phyloP scores from a whole-genome alignment of 495 filamentous ascomycete species.

The Chaetomium fimeti region DNA sequence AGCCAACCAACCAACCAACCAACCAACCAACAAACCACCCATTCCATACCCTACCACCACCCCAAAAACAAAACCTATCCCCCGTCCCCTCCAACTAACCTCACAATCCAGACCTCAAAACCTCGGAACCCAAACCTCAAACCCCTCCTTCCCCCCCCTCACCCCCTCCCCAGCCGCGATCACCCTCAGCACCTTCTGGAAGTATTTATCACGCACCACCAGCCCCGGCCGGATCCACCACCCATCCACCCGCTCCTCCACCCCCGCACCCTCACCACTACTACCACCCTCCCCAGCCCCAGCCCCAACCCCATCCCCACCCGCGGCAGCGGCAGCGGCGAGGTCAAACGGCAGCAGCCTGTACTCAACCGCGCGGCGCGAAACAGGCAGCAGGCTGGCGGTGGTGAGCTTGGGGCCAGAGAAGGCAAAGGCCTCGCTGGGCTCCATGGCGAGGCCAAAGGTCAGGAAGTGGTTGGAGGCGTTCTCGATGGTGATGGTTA shows the following conservation, averaged over 20 bases:
- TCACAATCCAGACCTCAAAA: constrained; percentile 62
- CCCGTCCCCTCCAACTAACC: constrained; percentile 1
- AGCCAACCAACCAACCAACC: too few relatives aligned
- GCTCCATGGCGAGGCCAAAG: constrained; percentile 88
- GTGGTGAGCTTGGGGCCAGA: constrained; percentile 78
- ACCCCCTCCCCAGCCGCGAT: constrained; percentile 66
- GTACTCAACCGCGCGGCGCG: constrained; percentile 66
- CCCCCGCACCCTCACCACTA: not conserved
- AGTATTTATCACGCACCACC: constrained; percentile 81
- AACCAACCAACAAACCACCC: too few relatives aligned
- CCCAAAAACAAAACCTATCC: not conserved
- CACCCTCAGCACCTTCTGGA: constrained; percentile 79
- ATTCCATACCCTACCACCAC: too few relatives aligned
- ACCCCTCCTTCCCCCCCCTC: constrained; percentile 68
- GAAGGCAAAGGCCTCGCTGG: constrained; percentile 89
- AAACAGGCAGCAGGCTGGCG: constrained; percentile 75
- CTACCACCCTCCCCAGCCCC: not conserved
- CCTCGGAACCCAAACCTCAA: constrained; percentile 62
- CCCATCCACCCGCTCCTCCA: not conserved
- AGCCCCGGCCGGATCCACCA: constrained; percentile 70
- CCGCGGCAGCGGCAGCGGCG: not conserved
- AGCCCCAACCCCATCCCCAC: not conserved
- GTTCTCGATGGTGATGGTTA: constrained; percentile 80
- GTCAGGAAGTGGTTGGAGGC: constrained; percentile 91
- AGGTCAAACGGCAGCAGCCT: constrained; percentile 56